Evolutionary conservation across 805 yeast genomes (phyloP).

Genomic region (Metschnikowia cerradonensis): DNA sequence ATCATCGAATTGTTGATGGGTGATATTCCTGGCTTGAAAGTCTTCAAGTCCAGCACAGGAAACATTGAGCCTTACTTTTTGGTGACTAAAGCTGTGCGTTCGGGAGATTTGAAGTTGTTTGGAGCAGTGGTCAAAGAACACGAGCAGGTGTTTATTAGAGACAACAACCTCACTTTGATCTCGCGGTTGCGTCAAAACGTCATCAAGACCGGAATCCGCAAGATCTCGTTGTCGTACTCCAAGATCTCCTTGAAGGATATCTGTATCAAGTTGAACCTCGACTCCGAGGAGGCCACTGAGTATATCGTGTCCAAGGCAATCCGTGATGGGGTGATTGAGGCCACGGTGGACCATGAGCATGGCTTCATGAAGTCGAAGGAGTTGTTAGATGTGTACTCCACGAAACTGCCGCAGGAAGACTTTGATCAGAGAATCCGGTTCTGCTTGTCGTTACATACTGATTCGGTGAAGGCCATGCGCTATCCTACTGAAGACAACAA

Average conservation of each 20-base stretch:
- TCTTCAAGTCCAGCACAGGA: conserved; percentile 57
- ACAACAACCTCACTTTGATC: conserved; percentile 79
- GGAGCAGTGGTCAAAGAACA: conserved; percentile 63
- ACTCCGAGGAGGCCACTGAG: conserved; percentile 93
- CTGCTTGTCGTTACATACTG: conserved; percentile 86
- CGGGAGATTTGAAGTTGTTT: conserved; percentile 84
- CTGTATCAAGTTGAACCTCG: conserved; percentile 86
- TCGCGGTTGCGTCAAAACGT: conserved; percentile 92
- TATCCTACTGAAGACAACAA: conserved; percentile 55
- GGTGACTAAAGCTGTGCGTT: conserved; percentile 85
- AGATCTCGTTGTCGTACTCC: conserved; percentile 86
- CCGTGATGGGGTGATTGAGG: conserved; percentile 96
- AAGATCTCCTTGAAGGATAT: conserved; percentile 89
- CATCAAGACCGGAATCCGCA: conserved; percentile 94
- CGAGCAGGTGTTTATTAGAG: conserved; percentile 60
- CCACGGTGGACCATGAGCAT: conserved; percentile 81
- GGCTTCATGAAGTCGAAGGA: conserved; percentile 93
- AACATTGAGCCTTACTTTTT: conserved; percentile 73
- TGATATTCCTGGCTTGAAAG: conserved; percentile 86
- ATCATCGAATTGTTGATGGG: conserved; percentile 92
- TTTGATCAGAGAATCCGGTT: conserved; percentile 92
- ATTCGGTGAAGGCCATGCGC: conserved; percentile 91
- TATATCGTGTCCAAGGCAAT: conserved; percentile 95
- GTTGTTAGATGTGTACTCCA: conserved; percentile 78
- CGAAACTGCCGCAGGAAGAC: conserved; percentile 78